phyloP scores from a whole-genome alignment of 768 basidiomycete species.

The Trametes cingulata region DNA sequence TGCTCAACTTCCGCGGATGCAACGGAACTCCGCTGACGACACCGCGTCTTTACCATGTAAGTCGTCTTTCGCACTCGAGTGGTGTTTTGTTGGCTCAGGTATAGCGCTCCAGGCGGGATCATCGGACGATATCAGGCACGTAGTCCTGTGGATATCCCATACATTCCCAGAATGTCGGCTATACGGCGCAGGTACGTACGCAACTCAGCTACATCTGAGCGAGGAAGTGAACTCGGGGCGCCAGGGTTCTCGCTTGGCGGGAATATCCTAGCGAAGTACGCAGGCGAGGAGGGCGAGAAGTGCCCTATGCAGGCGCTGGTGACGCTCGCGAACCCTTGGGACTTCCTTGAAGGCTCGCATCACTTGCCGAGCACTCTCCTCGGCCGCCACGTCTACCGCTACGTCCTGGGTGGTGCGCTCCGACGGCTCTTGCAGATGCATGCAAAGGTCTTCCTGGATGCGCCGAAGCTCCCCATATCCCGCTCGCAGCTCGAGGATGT shows the following conservation, averaged over 20 bases:
- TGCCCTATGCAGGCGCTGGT: conserved; percentile 26
- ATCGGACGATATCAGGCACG: conserved; percentile 26
- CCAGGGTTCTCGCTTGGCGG: conserved; percentile 29
- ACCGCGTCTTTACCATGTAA: conserved; percentile 27
- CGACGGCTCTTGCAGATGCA: conserved; percentile 20
- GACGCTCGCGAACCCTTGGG: conserved; percentile 27
- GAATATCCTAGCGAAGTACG: conserved; percentile 28
- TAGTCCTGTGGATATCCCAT: conserved; percentile 24
- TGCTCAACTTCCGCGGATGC: conserved; percentile 29
- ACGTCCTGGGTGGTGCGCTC: conserved; percentile 26
- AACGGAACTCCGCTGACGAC: conserved; percentile 26
- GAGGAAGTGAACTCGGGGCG: neutral
- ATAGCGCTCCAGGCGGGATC: conserved; percentile 22
- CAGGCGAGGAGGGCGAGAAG: conserved; percentile 26
- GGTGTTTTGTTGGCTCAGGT: neutral
- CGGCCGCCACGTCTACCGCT: conserved; percentile 23
- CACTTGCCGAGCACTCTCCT: conserved; percentile 17
- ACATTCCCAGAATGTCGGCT: conserved; percentile 23
- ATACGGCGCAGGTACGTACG: conserved; percentile 23
- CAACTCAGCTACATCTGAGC: neutral
- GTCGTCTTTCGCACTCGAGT: neutral
- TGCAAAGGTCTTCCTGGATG: conserved; percentile 16
- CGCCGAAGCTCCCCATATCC: conserved; percentile 1
- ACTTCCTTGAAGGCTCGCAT: conserved; percentile 20
- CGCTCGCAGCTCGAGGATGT: conserved; percentile 5